Conservation (phyloP, 2,329 filamentous ascomycete genomes). For the Emericellopsis atlantica region DNA sequence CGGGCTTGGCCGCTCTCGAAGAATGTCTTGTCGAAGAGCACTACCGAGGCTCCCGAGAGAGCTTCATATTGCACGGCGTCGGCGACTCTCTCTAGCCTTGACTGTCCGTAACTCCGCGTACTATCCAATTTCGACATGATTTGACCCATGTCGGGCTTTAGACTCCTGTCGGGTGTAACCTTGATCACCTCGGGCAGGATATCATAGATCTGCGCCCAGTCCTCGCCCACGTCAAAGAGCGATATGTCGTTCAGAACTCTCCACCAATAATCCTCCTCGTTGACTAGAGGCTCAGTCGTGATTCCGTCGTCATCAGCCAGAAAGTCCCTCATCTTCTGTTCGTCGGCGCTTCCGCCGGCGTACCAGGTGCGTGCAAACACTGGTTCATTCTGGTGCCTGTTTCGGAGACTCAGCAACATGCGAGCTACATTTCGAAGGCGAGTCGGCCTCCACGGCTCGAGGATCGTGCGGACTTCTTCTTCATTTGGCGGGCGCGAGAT, state of each 20-base stretch:
- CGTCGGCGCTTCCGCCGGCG: not conserved
- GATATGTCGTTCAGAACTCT: not conserved
- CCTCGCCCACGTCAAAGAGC: not conserved
- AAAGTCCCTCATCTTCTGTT: not conserved
- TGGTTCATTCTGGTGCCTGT: not conserved
- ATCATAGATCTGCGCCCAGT: not conserved
- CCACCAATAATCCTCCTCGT: not conserved
- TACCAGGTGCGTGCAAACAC: not conserved
- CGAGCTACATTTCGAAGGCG: not conserved
- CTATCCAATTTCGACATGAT: not conserved
- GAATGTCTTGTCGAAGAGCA: not conserved
- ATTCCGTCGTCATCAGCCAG: not conserved
- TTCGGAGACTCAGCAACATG: not conserved
- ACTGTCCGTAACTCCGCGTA: not conserved
- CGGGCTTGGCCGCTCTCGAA: not conserved
- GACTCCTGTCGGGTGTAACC: not conserved
- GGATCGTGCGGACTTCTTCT: not conserved
- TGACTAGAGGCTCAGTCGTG: not conserved
- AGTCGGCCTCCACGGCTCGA: not conserved
- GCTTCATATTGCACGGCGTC: not conserved
- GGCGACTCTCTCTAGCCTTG: not conserved
- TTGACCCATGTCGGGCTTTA: not conserved
- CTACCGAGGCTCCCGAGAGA: not conserved
- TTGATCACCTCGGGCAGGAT: not conserved
- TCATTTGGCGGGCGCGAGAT: not conserved